Evolutionary conservation across 2,329 filamentous ascomycete genomes (phyloP).

Genomic region (Aspergillus sclerotialis): DNA sequence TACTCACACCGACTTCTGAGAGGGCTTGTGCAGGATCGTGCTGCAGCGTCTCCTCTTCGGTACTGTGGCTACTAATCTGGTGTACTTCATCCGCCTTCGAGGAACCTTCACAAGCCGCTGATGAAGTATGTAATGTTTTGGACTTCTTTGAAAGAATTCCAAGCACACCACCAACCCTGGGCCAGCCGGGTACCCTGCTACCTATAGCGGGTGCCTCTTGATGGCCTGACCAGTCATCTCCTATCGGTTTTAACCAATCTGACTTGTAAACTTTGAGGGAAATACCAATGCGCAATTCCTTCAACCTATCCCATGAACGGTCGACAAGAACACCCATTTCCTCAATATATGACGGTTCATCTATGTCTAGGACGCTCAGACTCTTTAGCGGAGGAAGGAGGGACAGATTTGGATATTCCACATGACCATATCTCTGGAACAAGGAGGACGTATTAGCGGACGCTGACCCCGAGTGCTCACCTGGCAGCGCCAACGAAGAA

Average conservation of each 20-base stretch:
- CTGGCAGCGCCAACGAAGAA: slow-evolving; percentile 11
- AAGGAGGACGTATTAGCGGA: slow-evolving; percentile 27
- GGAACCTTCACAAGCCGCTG: not conserved
- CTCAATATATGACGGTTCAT: slow-evolving; percentile 74
- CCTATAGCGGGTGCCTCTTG: slow-evolving; percentile 4
- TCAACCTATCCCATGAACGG: slow-evolving; percentile 58
- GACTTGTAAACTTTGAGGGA: slow-evolving; percentile 36
- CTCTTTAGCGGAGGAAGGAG: slow-evolving; percentile 68
- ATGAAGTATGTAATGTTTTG: no score
- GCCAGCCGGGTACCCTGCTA: slow-evolving; percentile 24
- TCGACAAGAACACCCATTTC: slow-evolving; percentile 74
- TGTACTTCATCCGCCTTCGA: slow-evolving; percentile 4
- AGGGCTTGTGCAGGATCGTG: not conserved
- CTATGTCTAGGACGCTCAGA: slow-evolving; percentile 71
- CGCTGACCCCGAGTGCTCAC: slow-evolving; percentile 9
- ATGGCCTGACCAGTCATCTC: slow-evolving; percentile 7
- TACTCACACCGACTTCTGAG: not conserved
- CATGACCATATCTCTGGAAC: slow-evolving; percentile 48
- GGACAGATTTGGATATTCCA: slow-evolving; percentile 75
- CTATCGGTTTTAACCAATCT: slow-evolving; percentile 22
- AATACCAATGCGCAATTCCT: slow-evolving; percentile 68
- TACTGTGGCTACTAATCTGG: not conserved
- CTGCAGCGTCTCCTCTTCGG: not conserved
- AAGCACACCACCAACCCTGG: slow-evolving; percentile 26
- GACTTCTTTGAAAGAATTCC: slow-evolving; percentile 18